phyloP scores from a whole-genome alignment of 2,329 filamentous ascomycete species.

The Ceratocystis cacaofunesta region DNA sequence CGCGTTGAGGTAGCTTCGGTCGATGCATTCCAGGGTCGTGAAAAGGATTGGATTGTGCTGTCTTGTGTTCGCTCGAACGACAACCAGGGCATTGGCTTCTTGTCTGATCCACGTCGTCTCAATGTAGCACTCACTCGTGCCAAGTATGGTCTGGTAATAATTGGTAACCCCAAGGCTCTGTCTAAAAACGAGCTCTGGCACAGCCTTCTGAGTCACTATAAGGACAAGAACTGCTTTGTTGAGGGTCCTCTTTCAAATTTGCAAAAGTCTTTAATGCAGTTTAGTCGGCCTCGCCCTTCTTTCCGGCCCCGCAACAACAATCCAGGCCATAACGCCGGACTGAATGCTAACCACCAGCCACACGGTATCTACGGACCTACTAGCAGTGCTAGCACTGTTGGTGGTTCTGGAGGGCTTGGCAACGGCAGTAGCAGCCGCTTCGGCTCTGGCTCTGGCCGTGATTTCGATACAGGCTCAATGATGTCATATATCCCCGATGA shows the following conservation, averaged over 20 bases:
- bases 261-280: slow-evolving; percentile 89
- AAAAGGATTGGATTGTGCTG: slow-evolving; percentile 97
- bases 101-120: slow-evolving; percentile 91
- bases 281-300: slow-evolving; percentile 80
- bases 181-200: slow-evolving; percentile 98
- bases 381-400: not conserved
- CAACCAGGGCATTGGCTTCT: slow-evolving; percentile 95
- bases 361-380: slow-evolving; percentile 19
- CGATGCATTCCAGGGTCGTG: slow-evolving; percentile 94
- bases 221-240: slow-evolving; percentile 88
- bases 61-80: slow-evolving; percentile 98
- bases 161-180: slow-evolving; percentile 93
- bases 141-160: slow-evolving; percentile 89
- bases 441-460: slow-evolving; percentile 30
- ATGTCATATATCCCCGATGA: slow-evolving; percentile 94
- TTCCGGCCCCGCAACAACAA: slow-evolving; percentile 47
- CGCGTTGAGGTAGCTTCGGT: slow-evolving; percentile 97
- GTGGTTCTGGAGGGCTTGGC: slow-evolving; percentile 12
- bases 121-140: slow-evolving; percentile 95
- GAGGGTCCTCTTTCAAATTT: slow-evolving; percentile 90
- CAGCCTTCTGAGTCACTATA: slow-evolving; percentile 86
- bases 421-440: slow-evolving; percentile 21
- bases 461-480: slow-evolving; percentile 70
- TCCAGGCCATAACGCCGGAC: slow-evolving; percentile 10
- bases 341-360: not conserved